Base-by-base conservation (phyloP, 495 filamentous ascomycete genomes). In the Lophiostoma macrostomum region DNA sequence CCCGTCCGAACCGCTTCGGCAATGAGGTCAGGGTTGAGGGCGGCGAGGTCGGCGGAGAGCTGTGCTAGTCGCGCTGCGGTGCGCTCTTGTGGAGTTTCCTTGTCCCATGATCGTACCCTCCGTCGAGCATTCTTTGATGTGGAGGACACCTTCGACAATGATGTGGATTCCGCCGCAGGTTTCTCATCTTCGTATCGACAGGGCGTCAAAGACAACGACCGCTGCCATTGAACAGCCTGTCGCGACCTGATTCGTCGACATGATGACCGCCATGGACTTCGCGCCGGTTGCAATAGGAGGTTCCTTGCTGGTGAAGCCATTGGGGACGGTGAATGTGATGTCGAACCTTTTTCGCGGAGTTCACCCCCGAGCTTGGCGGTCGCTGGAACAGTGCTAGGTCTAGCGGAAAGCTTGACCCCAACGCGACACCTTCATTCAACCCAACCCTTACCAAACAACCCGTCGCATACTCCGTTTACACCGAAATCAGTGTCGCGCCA, bases 271-370 rank as follows among this genome's bases (percentile, higher is more conserved):
- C 31, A 54, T 11, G 66, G 53, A 29, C 44, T 53, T 49, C 65
- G 50, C 1, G 51, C 34, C n/a, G 65, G 55, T 16, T 44, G 34
- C 20, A 65, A 47, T 41, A 70, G 60, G 20, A 72, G 30, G 20
- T 67, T 50, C 31, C 70, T 64, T 12, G 68, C 24, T 42, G 68
- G 32, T 31, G 66, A 50, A 2, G 72, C 70, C 73, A 76, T 76
- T 61, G 65, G 45, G 19, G 32, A 25, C 43, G 32, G 10, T 51
- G 41, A 47, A 24, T 12, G 39, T 31, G 23, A 36, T 48, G 37
- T 14, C 11, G 39, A 48, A 31, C 18, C 35, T 41, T 50, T 50
- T 50, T 50, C 47, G 47, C 47, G 34, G 47, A 24, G 32, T 18
- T 29, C 13, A 37, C 43, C 43, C 27, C 43, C 43, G 43, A 8